Conservation (phyloP, 2,329 filamentous ascomycete species). For the Aureobasidium sp. region DNA sequence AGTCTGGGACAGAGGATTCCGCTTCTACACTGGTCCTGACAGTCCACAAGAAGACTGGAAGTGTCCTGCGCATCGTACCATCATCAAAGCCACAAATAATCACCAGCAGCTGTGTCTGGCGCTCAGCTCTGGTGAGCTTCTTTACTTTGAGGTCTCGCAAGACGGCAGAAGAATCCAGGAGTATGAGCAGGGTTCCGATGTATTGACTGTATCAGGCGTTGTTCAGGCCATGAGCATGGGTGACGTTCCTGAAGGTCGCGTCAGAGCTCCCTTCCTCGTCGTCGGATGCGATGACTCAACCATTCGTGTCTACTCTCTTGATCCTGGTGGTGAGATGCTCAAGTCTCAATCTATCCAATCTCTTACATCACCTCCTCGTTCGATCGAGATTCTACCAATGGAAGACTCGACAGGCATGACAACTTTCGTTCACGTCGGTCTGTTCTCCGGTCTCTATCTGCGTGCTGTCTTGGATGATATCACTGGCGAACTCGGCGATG, state of each 20-base stretch:
- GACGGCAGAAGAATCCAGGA: conserved; percentile 78
- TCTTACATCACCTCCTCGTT: conserved; percentile 19
- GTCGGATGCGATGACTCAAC: conserved; percentile 97
- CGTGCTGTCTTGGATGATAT: conserved; percentile 91
- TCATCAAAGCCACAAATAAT: conserved; percentile 90
- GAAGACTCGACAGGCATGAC: conserved; percentile 85
- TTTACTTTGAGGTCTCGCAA: conserved; percentile 95
- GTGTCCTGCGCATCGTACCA: conserved; percentile 78
- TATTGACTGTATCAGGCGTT: conserved; percentile 89
- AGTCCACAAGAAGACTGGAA: conserved; percentile 18
- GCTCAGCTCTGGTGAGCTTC: conserved; percentile 89
- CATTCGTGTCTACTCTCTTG: conserved; percentile 82
- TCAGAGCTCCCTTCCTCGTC: conserved; percentile 85
- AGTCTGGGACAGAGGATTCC: conserved; percentile 19
- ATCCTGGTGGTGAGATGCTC: conserved; percentile 45
- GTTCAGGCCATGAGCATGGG: conserved; percentile 93
- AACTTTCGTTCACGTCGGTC: conserved; percentile 88
- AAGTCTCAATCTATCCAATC: conserved; percentile 20
- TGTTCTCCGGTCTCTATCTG: conserved; percentile 92
- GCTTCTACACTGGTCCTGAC: conserved; percentile 19
- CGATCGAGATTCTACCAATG: conserved; percentile 86
- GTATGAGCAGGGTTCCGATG: conserved; percentile 66
- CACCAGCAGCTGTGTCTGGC: conserved; percentile 88
- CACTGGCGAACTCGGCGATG: conserved; percentile 91
- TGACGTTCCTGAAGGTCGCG: conserved; percentile 80